Base-by-base conservation (phyloP, 1,284 basidiomycete genomes). In the Ganoderma multipileum region DNA sequence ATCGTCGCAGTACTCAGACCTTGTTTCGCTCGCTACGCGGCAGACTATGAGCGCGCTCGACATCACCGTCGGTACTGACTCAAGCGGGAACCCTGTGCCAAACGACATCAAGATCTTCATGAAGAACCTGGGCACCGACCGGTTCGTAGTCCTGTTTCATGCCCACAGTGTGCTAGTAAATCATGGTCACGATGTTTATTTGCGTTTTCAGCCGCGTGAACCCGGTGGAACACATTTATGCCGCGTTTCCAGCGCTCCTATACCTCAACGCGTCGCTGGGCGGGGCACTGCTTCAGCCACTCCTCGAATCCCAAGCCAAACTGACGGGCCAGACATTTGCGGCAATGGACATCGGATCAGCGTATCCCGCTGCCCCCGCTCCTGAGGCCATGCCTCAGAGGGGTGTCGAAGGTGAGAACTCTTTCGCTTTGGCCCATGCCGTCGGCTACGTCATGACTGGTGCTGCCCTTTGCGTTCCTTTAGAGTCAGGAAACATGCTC, bases 401-500 rank as follows among this genome's bases (percentile, higher is more conserved):
- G n/a, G 67, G 67, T 18, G 39, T 69, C 16, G 71, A 72, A 47
- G 63, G 71, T 72, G 38, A 63, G 69, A 26, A 7, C 41, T 12
- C 41, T 20, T 16, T 6, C 11, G 18, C 11, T 2, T 26, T 59
- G 2, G 12, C 7, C 44, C 8, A 3, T 16, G n/a, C 20, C 44
- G n/a, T 47, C 7, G 44, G n/a, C 3, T 47, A n/a, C 6, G 9
- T 9, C 18, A 14, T 36, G 23, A 58, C 0, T n/a, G 2, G 36
- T 33, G 18, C 33, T 52, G 26, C 16, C 2, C 16, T 8, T n/a
- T 44, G 42, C 42, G 18, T 44, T 44, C 42, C 0, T 28, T 14
- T 54, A 89, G 89, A 91, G 76, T 86, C 87, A 60, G 89, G 89
- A 9, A 91, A 91, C 73, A 91, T 91, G 90, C 78, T 93, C 23